phyloP scores from a whole-genome alignment of 202 grass and related monocot genomes.

The Schoenoplectus tabernaemontani region DNA sequence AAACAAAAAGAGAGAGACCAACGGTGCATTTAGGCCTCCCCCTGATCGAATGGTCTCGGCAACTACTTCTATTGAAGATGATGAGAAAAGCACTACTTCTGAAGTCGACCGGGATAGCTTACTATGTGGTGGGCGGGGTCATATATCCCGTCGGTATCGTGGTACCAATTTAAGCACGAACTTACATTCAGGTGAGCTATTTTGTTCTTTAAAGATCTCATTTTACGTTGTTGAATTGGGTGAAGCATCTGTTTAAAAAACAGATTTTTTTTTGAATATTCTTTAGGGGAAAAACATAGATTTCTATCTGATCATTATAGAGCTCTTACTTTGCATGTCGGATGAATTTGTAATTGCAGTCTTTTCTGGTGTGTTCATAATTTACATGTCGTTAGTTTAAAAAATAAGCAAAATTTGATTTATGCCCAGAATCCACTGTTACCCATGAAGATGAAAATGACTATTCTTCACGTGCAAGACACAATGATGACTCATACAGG shows the following conservation, averaged over 20 bases:
- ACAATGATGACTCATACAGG: slow-evolving; percentile 17
- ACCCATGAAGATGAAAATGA: slow-evolving; percentile 26
- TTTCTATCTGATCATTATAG: slow-evolving; percentile 9
- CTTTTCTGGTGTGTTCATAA: neutral
- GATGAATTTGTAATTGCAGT: neutral
- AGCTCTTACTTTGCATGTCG: neutral
- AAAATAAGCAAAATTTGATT: slow-evolving; percentile 13
- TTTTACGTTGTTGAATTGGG: neutral
- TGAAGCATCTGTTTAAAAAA: no score
- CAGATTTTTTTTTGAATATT: no score
- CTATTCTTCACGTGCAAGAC: slow-evolving; percentile 23
- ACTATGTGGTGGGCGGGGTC: slow-evolving; percentile 4
- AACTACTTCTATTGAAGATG: slow-evolving; percentile 55
- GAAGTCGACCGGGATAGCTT: slow-evolving; percentile 31
- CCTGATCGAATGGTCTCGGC: slow-evolving; percentile 33
- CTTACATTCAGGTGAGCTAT: slow-evolving; percentile 32
- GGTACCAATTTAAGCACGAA: slow-evolving; percentile 41
- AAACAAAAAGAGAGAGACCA: slow-evolving; percentile 42
- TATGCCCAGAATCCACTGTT: slow-evolving; percentile 42
- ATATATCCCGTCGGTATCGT: slow-evolving; percentile 48
- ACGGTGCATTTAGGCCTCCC: slow-evolving; percentile 47
- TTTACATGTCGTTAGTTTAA: neutral
- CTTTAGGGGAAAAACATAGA: neutral
- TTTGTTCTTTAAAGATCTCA: slow-evolving; percentile 13
- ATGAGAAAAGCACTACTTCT: slow-evolving; percentile 37